Evolutionary conservation across 2,329 filamentous ascomycete species (phyloP).

Genomic region (Stagonosporopsis cucurbitacearum): DNA sequence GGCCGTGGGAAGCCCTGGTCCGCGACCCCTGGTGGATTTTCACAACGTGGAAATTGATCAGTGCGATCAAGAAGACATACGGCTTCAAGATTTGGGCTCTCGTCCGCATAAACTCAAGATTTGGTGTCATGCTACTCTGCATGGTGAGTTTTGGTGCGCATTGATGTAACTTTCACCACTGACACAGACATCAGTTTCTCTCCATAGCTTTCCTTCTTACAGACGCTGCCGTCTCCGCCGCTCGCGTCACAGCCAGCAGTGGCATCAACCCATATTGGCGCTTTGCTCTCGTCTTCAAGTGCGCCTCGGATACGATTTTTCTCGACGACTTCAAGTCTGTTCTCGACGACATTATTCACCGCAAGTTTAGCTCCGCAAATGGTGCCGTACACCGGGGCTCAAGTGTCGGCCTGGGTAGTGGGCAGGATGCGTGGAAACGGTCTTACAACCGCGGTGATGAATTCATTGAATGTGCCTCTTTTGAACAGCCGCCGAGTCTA

Average conservation of each 20-base stretch:
- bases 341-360: conserved; percentile 41
- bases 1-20: conserved; percentile 43
- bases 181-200: conserved; percentile 9
- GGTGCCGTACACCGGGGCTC: conserved; percentile 25
- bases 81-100: conserved; percentile 36
- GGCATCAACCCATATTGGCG: conserved; percentile 48
- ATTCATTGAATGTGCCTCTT: conserved; percentile 27
- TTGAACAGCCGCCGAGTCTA: conserved; percentile 14
- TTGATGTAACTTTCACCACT: neutral
- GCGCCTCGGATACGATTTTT: conserved; percentile 46
- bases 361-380: conserved; percentile 31
- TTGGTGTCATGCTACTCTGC: conserved; percentile 44
- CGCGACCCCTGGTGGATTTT: conserved; percentile 49
- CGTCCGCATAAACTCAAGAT: conserved; percentile 38
- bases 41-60: conserved; percentile 42
- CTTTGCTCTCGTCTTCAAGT: conserved; percentile 47
- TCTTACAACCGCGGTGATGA: conserved; percentile 29
- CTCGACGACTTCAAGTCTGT: conserved; percentile 48
- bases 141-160: conserved; percentile 27
- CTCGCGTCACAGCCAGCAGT: conserved; percentile 31
- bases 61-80: conserved; percentile 44
- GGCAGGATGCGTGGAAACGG: conserved; percentile 15
- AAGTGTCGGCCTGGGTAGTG: conserved; percentile 10
- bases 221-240: conserved; percentile 40
- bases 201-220: conserved; percentile 42